Conservation (phyloP, 345 rosid species). For the Eucalyptus grandis region DNA sequence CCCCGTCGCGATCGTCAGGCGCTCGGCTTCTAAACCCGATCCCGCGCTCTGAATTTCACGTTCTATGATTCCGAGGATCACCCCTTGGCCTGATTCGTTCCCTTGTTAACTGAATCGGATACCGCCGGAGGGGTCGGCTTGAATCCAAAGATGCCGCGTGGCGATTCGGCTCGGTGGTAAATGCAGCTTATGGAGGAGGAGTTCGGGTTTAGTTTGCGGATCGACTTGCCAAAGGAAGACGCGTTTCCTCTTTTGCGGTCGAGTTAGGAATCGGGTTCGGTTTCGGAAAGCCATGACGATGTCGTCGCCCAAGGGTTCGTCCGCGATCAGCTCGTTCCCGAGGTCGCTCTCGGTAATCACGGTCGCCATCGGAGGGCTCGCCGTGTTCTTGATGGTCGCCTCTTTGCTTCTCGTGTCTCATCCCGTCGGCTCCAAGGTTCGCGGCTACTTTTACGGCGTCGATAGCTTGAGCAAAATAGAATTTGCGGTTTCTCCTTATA, state of each 20-base stretch:
- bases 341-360: slow-evolving; percentile 48
- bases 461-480: slow-evolving; percentile 20
- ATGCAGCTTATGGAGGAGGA: neutral
- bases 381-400: slow-evolving; percentile 50
- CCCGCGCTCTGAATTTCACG: neutral
- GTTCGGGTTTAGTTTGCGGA: neutral
- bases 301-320: slow-evolving; percentile 38
- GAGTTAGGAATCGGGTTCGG: neutral
- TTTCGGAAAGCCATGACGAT: slow-evolving; percentile 25
- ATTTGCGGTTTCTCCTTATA: neutral
- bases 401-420: slow-evolving; percentile 49
- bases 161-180: neutral
- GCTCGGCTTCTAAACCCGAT: neutral
- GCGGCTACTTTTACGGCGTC: slow-evolving; percentile 45
- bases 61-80: neutral
- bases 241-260: neutral
- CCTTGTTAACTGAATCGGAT: neutral
- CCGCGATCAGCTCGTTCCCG: slow-evolving; percentile 26
- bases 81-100: neutral
- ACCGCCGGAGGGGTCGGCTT: neutral
- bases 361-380: slow-evolving; percentile 50
- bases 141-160: neutral
- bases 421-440: slow-evolving; percentile 47
- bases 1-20: neutral
- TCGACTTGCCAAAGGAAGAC: neutral